A percentile compares a stretch with the other conserved stretches of the same genome.
Evolutionary conservation across 2,329 filamentous ascomycete species (phyloP).

Genomic region (Myriosclerotinia curreyana): DNA sequence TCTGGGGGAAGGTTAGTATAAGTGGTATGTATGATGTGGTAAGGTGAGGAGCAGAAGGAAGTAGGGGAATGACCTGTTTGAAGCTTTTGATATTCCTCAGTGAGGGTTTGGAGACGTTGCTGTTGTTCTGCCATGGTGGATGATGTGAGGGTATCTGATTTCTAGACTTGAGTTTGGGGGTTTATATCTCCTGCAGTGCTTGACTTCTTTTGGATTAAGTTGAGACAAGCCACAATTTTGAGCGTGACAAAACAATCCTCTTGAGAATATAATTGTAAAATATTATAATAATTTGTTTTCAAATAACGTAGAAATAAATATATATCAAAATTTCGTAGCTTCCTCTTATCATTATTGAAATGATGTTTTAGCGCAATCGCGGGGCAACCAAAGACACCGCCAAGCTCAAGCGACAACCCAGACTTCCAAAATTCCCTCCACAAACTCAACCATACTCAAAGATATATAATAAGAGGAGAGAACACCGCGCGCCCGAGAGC

Average conservation of each 20-base stretch:
- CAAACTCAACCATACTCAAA: background rate
- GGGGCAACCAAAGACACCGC: slow-evolving; percentile 27
- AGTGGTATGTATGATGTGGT: slow-evolving; percentile 4
- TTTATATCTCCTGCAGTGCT: background rate
- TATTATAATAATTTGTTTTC: background rate
- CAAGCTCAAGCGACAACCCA: slow-evolving; percentile 26
- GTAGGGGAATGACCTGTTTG: slow-evolving; percentile 63
- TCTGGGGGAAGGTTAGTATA: slow-evolving; percentile 52
- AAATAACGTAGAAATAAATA: background rate
- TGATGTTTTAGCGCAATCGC: slow-evolving; percentile 30
- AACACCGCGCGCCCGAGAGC: background rate
- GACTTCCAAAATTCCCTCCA: slow-evolving; percentile 21
- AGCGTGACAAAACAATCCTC: background rate
- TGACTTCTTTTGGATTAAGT: background rate
- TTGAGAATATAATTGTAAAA: background rate
- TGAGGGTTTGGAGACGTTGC: slow-evolving; percentile 74
- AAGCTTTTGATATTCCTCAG: slow-evolving; percentile 82
- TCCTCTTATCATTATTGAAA: slow-evolving; percentile 23
- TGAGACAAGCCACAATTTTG: background rate
- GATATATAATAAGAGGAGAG: slow-evolving; percentile 2
- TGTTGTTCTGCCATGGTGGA: slow-evolving; percentile 67
- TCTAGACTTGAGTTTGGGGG: background rate
- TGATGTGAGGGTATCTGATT: background rate
- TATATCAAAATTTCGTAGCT: slow-evolving; percentile 9
- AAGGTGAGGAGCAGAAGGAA: background rate